A percentile compares a stretch with the other conserved stretches of the same genome.
These are phyloP conservation scores for Dryadomyces quercivorus DNA, from an alignment of 2,329 filamentous ascomycete species.

Conservation along the genomic window DNA sequence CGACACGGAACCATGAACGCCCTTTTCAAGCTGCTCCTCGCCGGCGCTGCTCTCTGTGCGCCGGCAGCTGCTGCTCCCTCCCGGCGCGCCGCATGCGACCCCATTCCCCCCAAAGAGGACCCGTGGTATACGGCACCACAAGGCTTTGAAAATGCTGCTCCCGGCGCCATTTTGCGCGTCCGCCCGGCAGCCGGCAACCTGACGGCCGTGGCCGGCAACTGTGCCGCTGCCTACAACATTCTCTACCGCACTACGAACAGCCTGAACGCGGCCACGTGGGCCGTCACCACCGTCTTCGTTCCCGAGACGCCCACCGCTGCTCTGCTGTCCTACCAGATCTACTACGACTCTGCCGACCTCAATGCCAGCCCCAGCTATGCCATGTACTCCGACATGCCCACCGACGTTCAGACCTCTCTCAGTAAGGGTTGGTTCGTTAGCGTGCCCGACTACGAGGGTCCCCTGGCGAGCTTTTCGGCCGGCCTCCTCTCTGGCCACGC, in stretches of 20 bases:
- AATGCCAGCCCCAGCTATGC: slow-evolving; percentile 26
- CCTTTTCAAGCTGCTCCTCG: not conserved
- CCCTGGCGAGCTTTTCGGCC: slow-evolving; percentile 27
- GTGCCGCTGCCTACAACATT: slow-evolving; percentile 21
- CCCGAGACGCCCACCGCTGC: slow-evolving; percentile 11
- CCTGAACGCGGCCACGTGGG: slow-evolving; percentile 22
- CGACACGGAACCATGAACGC: too few species aligned
- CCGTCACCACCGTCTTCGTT: slow-evolving; percentile 25
- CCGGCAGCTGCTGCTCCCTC: not conserved
- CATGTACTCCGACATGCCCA: slow-evolving; percentile 13
- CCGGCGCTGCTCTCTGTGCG: not conserved
- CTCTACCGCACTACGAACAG: slow-evolving; percentile 26
- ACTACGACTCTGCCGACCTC: slow-evolving; percentile 25
- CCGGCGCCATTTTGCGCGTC: slow-evolving; percentile 19
- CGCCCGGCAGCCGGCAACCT: slow-evolving; percentile 18
- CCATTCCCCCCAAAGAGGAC: slow-evolving; percentile 16
- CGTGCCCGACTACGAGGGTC: slow-evolving; percentile 32
- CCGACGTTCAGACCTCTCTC: slow-evolving; percentile 22
- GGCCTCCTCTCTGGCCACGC: slow-evolving; percentile 29
- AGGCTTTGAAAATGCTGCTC: slow-evolving; percentile 15
- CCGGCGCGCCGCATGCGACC: not conserved
- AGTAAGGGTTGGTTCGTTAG: slow-evolving; percentile 30
- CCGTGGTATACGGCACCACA: slow-evolving; percentile 21
- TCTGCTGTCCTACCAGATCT: slow-evolving; percentile 29
- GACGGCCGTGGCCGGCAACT: slow-evolving; percentile 9